A percentile compares a stretch with the other conserved stretches of the same genome.
These are phyloP conservation scores for Eucalyptus microcorys DNA, from an alignment of 345 rosid species.

Conservation along the genomic window DNA sequence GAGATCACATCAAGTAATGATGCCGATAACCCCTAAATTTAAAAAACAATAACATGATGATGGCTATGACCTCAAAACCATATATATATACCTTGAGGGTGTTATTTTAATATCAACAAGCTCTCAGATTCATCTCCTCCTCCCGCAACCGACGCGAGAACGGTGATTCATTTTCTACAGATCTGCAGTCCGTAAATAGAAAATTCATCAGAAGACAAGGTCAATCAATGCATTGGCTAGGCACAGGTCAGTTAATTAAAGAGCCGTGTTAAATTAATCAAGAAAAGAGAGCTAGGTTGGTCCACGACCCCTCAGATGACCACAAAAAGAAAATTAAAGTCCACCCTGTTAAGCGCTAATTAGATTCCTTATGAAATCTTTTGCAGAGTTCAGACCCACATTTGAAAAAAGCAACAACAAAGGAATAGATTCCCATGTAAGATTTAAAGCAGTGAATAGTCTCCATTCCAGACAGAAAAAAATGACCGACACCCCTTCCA, in stretches of 20 bases:
- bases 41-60: not conserved
- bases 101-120: not conserved
- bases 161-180: not conserved
- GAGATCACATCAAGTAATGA: not conserved
- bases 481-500: constrained; percentile 9
- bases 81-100: not conserved
- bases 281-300: not conserved
- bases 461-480: not conserved
- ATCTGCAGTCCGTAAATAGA: constrained; percentile 1
- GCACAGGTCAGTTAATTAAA: not conserved
- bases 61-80: not conserved
- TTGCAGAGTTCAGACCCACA: not conserved
- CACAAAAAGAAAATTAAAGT: not conserved
- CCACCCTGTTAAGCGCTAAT: not conserved
- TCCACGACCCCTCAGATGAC: not conserved
- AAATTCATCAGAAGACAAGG: constrained; percentile 7
- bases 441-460: constrained; percentile 1
- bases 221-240: constrained; percentile 4
- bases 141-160: not conserved
- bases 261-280: not conserved
- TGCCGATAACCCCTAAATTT: not conserved
- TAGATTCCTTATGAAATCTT: constrained; percentile 7
- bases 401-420: not conserved
- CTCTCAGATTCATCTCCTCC: not conserved
- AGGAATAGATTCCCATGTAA: constrained; percentile 19